Conservation (phyloP, 176 grass and related monocot genomes). For the Bothriochloa decipiens region DNA sequence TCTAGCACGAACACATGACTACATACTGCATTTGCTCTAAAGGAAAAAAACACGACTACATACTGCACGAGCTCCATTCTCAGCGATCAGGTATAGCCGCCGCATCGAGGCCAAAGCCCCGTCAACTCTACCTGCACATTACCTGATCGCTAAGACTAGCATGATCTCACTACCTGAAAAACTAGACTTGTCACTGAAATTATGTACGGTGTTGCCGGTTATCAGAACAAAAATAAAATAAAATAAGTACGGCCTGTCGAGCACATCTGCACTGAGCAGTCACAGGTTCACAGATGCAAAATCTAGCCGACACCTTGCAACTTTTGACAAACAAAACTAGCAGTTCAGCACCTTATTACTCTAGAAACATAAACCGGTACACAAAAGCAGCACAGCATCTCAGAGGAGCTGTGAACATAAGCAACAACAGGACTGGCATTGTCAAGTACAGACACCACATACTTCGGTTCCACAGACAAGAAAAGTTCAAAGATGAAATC, state of each 20-base stretch:
- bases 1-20: not conserved
- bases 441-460: not conserved
- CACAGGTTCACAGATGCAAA: not conserved
- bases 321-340: not conserved
- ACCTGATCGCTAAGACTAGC: no score
- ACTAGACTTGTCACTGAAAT: no score
- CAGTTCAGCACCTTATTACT: not conserved
- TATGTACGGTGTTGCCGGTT: not conserved
- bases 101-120: not conserved
- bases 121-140: not conserved
- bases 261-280: not conserved
- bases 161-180: no score
- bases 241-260: not conserved
- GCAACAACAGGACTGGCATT: not conserved
- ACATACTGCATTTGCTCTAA: no score
- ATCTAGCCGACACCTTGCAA: not conserved
- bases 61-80: no score
- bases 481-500: not conserved
- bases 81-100: not conserved
- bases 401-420: not conserved
- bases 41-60: no score
- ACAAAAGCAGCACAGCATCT: not conserved
- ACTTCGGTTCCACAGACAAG: not conserved
- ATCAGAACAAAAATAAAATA: not conserved
- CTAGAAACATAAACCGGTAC: not conserved